Base-by-base conservation (phyloP, 169 alveolate genomes). In the Amoebophrya sp. region DNA sequence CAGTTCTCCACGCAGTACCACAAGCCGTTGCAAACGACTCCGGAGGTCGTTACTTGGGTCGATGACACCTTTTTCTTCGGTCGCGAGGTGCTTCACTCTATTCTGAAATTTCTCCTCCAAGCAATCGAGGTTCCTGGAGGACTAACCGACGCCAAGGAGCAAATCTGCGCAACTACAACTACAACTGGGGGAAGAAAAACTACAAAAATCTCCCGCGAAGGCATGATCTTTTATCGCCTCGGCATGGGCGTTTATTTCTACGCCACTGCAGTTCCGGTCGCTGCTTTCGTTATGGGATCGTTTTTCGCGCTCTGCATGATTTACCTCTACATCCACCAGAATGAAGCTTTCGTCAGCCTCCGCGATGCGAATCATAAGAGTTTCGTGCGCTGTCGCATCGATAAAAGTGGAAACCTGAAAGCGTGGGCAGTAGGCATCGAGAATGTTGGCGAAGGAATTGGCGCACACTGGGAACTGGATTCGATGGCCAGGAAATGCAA, bases 361-460 rank as follows among this genome's bases (percentile, higher is more conserved):
- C 83, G 83, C 83, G 83, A 65, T 36, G 39, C 83, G 39, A 18
- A 65, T 36, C 83, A 65, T 36, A 65, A 65, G 33, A 6, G 33
- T 36, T 65, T 65, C 33, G 10, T 65, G 83, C 83, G 83, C 38
- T 65, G 83, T 36, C 83, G 83, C 18, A 65, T 65, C 12, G 83
- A 10, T 36, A 1, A 18, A 1, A 36, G n/a, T 36, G 83, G 83
- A 6, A 36, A 26, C 38, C 83, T 65, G 33, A 65, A 65, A 26
- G 83, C 33, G 83, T 65, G 83, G 83, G 83, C 83, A 6, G n/a
- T 65, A 29, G 83, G 83, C 10, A 65, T 65, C 83, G 83, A 65
- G 33, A 1, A 65, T 0, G n/a, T 36, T 6, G 83, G 83, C 36
- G 83, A 65, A 6, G 83, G 33, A 29, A 26, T 65, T 10, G 83